Conservation (phyloP, 345 rosid species). For the Brassica cretica region DNA sequence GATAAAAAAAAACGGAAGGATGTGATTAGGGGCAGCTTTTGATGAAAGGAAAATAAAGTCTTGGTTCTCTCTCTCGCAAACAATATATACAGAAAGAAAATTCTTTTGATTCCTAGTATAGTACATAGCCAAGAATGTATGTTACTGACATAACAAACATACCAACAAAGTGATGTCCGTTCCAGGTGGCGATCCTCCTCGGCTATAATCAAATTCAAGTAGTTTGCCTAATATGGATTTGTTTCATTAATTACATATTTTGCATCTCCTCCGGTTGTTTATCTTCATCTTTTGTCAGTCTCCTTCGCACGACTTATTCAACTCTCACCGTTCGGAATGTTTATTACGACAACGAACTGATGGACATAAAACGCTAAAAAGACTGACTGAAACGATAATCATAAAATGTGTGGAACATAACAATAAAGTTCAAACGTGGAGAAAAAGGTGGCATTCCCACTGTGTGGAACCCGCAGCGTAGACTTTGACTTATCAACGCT, state of each 20-base stretch:
- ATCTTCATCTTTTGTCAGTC: too few species aligned
- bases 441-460: slow-evolving; percentile 21
- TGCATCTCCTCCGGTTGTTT: not conserved
- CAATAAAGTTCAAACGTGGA: slow-evolving; percentile 15
- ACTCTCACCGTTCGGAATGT: not conserved
- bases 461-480: slow-evolving; percentile 21
- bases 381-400: not conserved
- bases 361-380: slow-evolving; percentile 2
- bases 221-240: not conserved
- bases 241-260: not conserved
- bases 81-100: too few species aligned
- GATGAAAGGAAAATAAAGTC: too few species aligned
- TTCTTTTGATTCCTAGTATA: too few species aligned
- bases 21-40: too few species aligned
- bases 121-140: too few species aligned
- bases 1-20: too few species aligned
- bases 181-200: not conserved
- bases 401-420: slow-evolving; percentile 11
- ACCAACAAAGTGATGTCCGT: not conserved
- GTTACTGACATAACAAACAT: not conserved
- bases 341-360: not conserved
- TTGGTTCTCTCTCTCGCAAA: too few species aligned
- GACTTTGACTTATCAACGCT: slow-evolving; percentile 35
- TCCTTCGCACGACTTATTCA: not conserved
- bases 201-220: not conserved